phyloP scores from a whole-genome alignment of 352 stramenopile genomes.

The Phytophthora meadii region DNA sequence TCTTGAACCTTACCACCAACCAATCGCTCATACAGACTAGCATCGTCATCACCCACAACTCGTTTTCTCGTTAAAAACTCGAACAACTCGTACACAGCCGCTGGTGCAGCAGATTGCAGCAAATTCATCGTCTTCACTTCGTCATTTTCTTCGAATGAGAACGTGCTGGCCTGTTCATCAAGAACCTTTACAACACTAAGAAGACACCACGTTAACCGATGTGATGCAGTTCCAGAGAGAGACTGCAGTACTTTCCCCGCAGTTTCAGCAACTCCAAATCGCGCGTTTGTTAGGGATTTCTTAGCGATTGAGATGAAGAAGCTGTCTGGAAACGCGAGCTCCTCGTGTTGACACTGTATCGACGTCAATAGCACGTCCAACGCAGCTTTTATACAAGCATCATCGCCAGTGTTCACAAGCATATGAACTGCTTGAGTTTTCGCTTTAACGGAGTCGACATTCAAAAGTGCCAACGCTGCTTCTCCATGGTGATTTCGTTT shows the following conservation, averaged over 20 bases:
- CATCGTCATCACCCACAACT: not conserved
- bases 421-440: slow-evolving; percentile 31
- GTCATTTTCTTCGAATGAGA: not conserved
- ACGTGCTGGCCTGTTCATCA: slow-evolving; percentile 9
- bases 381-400: slow-evolving; percentile 34
- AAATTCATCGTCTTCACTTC: slow-evolving; percentile 6
- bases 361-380: slow-evolving; percentile 36
- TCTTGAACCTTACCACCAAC: slow-evolving; percentile 2
- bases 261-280: slow-evolving; percentile 43
- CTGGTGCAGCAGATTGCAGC: slow-evolving; percentile 6
- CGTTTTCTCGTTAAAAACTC: slow-evolving; percentile 17
- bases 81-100: slow-evolving; percentile 31
- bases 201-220: slow-evolving; percentile 32
- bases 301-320: slow-evolving; percentile 51
- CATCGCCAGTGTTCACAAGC: slow-evolving; percentile 47
- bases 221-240: slow-evolving; percentile 8
- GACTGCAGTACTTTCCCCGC: slow-evolving; percentile 34
- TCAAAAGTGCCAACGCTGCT: slow-evolving; percentile 37
- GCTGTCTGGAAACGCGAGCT: slow-evolving; percentile 44
- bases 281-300: slow-evolving; percentile 19
- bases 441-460: slow-evolving; percentile 30
- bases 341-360: not conserved
- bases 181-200: slow-evolving; percentile 30
- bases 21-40: slow-evolving; percentile 4
- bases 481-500: slow-evolving; percentile 41